A percentile compares a stretch with the other conserved stretches of the same genome.
phyloP scores from a whole-genome alignment of 2,329 filamentous ascomycete genomes.

The Penicillium crustosum region DNA sequence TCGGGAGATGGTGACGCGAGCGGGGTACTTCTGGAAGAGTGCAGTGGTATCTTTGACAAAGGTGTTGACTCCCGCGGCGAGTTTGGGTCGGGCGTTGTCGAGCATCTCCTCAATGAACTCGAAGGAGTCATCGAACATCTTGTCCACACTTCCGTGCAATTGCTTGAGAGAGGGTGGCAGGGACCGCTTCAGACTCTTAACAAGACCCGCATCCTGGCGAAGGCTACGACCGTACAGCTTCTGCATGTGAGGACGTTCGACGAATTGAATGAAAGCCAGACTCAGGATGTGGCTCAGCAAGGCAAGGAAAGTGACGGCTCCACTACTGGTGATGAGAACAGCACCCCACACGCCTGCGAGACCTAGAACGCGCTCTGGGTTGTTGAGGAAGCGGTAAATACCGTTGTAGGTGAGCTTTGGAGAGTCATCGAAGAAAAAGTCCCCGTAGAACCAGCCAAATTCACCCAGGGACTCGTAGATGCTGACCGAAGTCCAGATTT shows the following conservation, averaged over 20 bases:
- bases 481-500: conserved; percentile 88
- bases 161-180: conserved; percentile 79
- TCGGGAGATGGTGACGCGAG: conserved; percentile 77
- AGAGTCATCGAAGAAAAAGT: conserved; percentile 93
- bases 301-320: conserved; percentile 81
- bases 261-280: conserved; percentile 83
- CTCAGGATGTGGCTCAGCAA: conserved; percentile 82
- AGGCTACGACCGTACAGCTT: conserved; percentile 88
- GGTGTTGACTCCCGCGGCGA: conserved; percentile 80
- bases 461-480: conserved; percentile 95
- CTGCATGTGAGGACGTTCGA: conserved; percentile 97
- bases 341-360: conserved; percentile 94
- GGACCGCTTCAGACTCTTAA: conserved; percentile 84
- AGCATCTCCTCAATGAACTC: conserved; percentile 91
- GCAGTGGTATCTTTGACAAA: conserved; percentile 86
- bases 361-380: conserved; percentile 90
- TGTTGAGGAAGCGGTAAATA: conserved; percentile 98
- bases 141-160: conserved; percentile 83
- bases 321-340: conserved; percentile 88
- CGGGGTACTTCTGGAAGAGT: conserved; percentile 85
- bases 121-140: conserved; percentile 77
- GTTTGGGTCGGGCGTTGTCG: conserved; percentile 78
- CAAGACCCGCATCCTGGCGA: conserved; percentile 82
- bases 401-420: conserved; percentile 92
- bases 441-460: conserved; percentile 98